Percentiles rank a stretch among this genome's conserved stretches.
Evolutionary conservation across 371 early-diverging fungal genomes (phyloP).

Genomic region (Conidiobolus incongruus): DNA sequence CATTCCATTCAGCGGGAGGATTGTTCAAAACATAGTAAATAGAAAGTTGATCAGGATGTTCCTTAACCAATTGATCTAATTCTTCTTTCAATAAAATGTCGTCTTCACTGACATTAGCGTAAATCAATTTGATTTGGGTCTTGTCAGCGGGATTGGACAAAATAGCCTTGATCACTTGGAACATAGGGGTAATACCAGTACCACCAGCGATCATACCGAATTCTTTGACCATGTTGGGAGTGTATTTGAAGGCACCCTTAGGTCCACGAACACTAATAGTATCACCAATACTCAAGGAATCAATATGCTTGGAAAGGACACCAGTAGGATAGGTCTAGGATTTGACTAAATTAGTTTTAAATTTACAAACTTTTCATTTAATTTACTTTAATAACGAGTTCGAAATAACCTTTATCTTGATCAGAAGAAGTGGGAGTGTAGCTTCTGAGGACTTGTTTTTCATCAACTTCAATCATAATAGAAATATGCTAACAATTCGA

Average conservation of each 20-base stretch:
- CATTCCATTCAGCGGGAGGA: constrained; percentile 53
- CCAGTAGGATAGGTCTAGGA: constrained; percentile 61
- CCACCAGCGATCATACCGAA: constrained; percentile 91
- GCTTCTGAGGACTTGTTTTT: constrained; percentile 68
- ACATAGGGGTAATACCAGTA: constrained; percentile 90
- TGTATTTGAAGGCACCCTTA: constrained; percentile 74
- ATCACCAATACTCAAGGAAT: constrained; percentile 55
- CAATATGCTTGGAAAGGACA: constrained; percentile 56
- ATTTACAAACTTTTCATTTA: not conserved
- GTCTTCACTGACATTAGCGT: constrained; percentile 73
- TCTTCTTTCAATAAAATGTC: constrained; percentile 76
- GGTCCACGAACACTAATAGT: constrained; percentile 68
- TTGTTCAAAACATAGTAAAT: constrained; percentile 73
- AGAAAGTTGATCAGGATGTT: constrained; percentile 48
- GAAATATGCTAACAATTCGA: constrained; percentile 44
- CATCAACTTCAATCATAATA: constrained; percentile 61
- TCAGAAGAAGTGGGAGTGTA: constrained; percentile 82
- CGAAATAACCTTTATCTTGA: constrained; percentile 69
- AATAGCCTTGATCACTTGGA: constrained; percentile 66
- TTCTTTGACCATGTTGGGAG: constrained; percentile 49
- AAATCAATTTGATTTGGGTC: constrained; percentile 62
- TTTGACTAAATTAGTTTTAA: not conserved
- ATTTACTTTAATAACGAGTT: constrained; percentile 73
- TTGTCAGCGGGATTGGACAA: constrained; percentile 63
- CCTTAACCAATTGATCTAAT: constrained; percentile 46